These are phyloP conservation scores for Priceomyces castillae DNA, from an alignment of 805 yeast genomes.

Conservation along the genomic window DNA sequence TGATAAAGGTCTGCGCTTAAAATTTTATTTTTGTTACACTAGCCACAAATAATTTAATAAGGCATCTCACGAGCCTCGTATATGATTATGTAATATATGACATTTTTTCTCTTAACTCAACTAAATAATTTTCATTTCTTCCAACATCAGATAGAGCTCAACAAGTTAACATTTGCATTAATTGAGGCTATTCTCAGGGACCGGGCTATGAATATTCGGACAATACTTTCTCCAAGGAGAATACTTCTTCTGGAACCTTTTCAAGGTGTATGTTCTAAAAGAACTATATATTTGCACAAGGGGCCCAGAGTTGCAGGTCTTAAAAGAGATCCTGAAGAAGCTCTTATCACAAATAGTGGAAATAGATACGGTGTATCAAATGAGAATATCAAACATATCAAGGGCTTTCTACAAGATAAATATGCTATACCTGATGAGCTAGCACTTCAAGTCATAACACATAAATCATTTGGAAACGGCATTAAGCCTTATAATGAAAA, in stretches of 20 bases:
- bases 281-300: constrained; percentile 41
- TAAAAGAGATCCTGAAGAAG: constrained; percentile 65
- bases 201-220: background rate
- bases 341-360: constrained; percentile 30
- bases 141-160: background rate
- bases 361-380: constrained; percentile 51
- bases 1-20: background rate
- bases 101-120: background rate
- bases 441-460: constrained; percentile 80
- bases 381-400: constrained; percentile 48
- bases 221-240: background rate
- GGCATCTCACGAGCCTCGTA: background rate
- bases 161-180: background rate
- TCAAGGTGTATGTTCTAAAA: constrained; percentile 8
- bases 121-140: constrained; percentile 3
- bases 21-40: background rate
- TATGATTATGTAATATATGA: background rate
- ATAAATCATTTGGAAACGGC: constrained; percentile 93
- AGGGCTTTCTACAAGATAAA: constrained; percentile 45
- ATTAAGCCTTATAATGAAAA: constrained; percentile 86
- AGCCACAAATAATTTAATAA: background rate
- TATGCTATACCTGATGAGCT: constrained; percentile 58
- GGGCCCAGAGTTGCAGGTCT: constrained; percentile 67
- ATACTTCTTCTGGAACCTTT: background rate
- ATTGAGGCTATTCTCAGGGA: background rate